Percentiles rank a stretch among this genome's conserved stretches.
Conservation (phyloP, 1,284 basidiomycete species). For the Vanrija pseudolonga region DNA sequence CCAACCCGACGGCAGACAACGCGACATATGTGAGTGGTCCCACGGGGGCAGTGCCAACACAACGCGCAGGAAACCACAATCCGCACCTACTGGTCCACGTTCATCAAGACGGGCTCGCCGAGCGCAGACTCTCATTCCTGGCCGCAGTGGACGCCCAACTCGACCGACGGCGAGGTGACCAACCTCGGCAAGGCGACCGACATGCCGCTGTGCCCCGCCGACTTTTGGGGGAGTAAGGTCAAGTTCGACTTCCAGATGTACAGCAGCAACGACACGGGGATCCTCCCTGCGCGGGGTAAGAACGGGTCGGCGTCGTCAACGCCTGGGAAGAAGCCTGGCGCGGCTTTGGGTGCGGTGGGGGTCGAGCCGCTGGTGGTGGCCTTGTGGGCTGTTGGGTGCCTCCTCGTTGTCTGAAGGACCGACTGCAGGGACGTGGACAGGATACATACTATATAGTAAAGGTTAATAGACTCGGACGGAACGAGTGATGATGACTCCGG, state of each 20-base stretch:
- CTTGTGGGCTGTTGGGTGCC: too few relatives aligned
- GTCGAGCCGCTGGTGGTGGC: too few relatives aligned
- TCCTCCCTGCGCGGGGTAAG: too few relatives aligned
- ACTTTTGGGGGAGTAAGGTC: slow-evolving; percentile 28
- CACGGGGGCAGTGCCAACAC: neutral
- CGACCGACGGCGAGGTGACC: slow-evolving; percentile 9
- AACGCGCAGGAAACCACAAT: slow-evolving; percentile 18
- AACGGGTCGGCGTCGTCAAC: too few relatives aligned
- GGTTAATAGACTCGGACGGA: too few relatives aligned
- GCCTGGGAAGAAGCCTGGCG: too few relatives aligned
- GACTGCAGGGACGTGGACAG: too few relatives aligned
- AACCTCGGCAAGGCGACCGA: slow-evolving; percentile 19
- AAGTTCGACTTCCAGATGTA: slow-evolving; percentile 37
- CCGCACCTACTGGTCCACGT: slow-evolving; percentile 27
- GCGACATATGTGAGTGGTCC: slow-evolving; percentile 14
- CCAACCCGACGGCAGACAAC: slow-evolving; percentile 3
- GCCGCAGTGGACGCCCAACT: slow-evolving; percentile 12
- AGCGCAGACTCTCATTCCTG: neutral
- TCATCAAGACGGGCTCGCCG: slow-evolving; percentile 35
- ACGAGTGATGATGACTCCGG: too few relatives aligned
- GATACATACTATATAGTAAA: too few relatives aligned
- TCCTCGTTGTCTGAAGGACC: too few relatives aligned
- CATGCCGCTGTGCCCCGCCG: slow-evolving; percentile 22
- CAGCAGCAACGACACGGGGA: neutral
- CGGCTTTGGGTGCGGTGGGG: too few relatives aligned